phyloP scores from a whole-genome alignment of 176 grass and related monocot species.

The Hsuehochloa calcarea region DNA sequence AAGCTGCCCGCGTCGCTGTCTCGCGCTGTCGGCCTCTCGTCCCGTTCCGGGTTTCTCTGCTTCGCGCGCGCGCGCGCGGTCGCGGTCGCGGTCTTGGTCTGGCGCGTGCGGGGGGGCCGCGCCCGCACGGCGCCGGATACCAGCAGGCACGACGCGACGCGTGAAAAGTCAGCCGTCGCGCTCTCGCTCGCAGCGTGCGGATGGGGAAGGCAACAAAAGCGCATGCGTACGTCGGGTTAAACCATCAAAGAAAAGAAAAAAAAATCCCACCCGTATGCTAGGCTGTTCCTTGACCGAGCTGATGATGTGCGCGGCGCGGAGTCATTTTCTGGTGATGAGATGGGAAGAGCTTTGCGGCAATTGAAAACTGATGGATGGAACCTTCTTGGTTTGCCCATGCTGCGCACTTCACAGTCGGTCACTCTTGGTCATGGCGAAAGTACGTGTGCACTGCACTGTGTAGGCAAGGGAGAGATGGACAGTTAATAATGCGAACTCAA shows the following conservation, averaged over 20 bases:
- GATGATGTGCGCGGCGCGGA: background rate
- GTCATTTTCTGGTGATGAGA: constrained; percentile 16
- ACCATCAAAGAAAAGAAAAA: too few species aligned
- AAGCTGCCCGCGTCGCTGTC: background rate
- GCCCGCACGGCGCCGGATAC: background rate
- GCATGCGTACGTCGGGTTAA: background rate
- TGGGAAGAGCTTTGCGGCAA: constrained; percentile 2
- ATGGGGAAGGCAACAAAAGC: background rate
- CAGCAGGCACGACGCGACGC: constrained; percentile 2
- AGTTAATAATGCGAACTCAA: background rate
- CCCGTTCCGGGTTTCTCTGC: background rate
- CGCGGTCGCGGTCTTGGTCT: too few species aligned
- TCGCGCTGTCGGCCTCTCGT: background rate
- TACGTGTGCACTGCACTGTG: background rate
- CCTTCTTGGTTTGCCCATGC: constrained; percentile 3
- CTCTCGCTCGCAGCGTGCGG: background rate
- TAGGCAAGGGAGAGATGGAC: background rate
- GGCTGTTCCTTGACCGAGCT: background rate
- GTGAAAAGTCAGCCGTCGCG: constrained; percentile 26
- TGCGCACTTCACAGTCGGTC: background rate
- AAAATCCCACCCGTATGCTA: background rate
- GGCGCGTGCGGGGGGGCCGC: background rate
- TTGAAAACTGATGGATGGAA: background rate
- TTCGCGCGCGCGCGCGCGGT: background rate
- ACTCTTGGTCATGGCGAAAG: background rate